phyloP scores from a whole-genome alignment of 176 grass and related monocot species.

The maize (Zea mays) region Zm-B73-REFERENCE-NAM-5.0 NC_050096.1:186703001-186703500 shows the following conservation, averaged over 20 bases:
- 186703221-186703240: conserved; percentile 71
- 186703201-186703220: conserved; percentile 52
- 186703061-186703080: conserved; percentile 46
- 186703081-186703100: neutral
- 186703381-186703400: conserved; percentile 30
- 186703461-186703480: conserved; percentile 22
- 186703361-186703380: conserved; percentile 7
- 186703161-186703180: conserved; percentile 80
- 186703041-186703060: conserved; percentile 65
- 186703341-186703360: conserved; percentile 64
- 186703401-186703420: conserved; percentile 50
- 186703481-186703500: conserved; percentile 38
- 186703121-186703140: conserved; percentile 62
- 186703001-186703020: conserved; percentile 54
- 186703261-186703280: conserved; percentile 48
- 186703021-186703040: conserved; percentile 49
- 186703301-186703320: conserved; percentile 35
- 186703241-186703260: neutral
- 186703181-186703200: neutral
- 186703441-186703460: conserved; percentile 48
- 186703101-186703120: conserved; percentile 56
- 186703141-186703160: conserved; percentile 22
- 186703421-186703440: conserved; percentile 58
- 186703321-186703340: conserved; percentile 16
- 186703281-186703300: conserved; percentile 69